These are phyloP conservation scores for Tetracentron sinense DNA, from an alignment of 164 flowering plant genomes.

Conservation along the genomic window DNA sequence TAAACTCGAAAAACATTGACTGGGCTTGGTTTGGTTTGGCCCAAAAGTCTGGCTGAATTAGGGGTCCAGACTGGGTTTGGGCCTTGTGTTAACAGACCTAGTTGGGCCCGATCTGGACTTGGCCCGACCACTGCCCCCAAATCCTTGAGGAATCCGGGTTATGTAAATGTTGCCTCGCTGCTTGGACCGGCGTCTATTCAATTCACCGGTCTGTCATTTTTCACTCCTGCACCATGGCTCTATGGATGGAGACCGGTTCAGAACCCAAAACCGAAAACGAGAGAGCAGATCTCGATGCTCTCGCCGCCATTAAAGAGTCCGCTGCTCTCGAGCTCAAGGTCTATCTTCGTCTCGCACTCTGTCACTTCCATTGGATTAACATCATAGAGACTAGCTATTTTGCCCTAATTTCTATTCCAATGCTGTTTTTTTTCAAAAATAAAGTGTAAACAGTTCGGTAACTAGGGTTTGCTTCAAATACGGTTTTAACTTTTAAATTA, in stretches of 20 bases:
- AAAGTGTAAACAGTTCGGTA: background rate
- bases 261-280: slow-evolving; percentile 66
- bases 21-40: no score
- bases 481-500: no score
- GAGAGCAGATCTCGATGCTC: slow-evolving; percentile 71
- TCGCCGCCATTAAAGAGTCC: slow-evolving; percentile 76
- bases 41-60: no score
- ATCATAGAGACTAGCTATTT: background rate
- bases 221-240: slow-evolving; percentile 70
- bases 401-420: background rate
- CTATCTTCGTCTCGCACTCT: background rate
- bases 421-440: background rate
- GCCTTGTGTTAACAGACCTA: no score
- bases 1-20: no score
- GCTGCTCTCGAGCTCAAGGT: slow-evolving; percentile 90
- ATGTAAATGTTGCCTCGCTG: no score
- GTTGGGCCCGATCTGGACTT: no score
- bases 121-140: no score
- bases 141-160: no score
- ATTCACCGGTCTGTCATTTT: no score
- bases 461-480: background rate
- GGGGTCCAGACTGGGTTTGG: no score
- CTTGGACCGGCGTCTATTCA: no score
- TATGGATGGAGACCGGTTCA: slow-evolving; percentile 66
- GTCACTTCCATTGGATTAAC: background rate